Conservation (phyloP, 371 early-diverging fungal species). For the Mortierella sp. region DNA sequence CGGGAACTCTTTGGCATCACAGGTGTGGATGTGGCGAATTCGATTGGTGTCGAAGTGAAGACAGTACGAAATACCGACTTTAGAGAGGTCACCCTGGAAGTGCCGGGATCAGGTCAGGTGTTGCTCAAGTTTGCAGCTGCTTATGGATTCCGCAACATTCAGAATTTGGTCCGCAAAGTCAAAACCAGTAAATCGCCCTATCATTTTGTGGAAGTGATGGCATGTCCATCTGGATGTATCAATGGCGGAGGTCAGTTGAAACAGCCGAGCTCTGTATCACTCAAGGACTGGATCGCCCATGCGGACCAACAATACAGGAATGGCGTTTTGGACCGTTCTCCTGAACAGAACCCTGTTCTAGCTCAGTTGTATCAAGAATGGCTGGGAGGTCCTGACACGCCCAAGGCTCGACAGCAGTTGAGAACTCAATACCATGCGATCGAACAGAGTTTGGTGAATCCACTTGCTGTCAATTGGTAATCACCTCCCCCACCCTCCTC, state of each 20-base stretch:
- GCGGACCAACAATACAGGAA: slow-evolving; percentile 64
- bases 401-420: slow-evolving; percentile 62
- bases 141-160: slow-evolving; percentile 97
- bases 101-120: slow-evolving; percentile 56
- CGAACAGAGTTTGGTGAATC: slow-evolving; percentile 68
- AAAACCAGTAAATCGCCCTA: slow-evolving; percentile 76
- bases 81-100: slow-evolving; percentile 71
- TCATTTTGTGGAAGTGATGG: slow-evolving; percentile 97
- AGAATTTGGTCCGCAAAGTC: slow-evolving; percentile 91
- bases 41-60: slow-evolving; percentile 59
- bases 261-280: slow-evolving; percentile 45
- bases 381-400: slow-evolving; percentile 57
- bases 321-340: slow-evolving; percentile 23
- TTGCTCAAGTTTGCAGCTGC: slow-evolving; percentile 83
- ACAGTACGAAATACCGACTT: slow-evolving; percentile 87
- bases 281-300: slow-evolving; percentile 59
- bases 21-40: slow-evolving; percentile 56
- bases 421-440: slow-evolving; percentile 85
- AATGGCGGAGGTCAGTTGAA: slow-evolving; percentile 93
- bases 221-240: slow-evolving; percentile 92
- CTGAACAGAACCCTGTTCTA: slow-evolving; percentile 44
- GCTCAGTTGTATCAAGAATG: slow-evolving; percentile 52
- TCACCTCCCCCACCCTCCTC: not conserved
- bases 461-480: slow-evolving; percentile 82
- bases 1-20: slow-evolving; percentile 75